These are phyloP conservation scores for Chalciporus pseudorubinellus DNA, from an alignment of 768 basidiomycete species.

Conservation along the genomic window DNA sequence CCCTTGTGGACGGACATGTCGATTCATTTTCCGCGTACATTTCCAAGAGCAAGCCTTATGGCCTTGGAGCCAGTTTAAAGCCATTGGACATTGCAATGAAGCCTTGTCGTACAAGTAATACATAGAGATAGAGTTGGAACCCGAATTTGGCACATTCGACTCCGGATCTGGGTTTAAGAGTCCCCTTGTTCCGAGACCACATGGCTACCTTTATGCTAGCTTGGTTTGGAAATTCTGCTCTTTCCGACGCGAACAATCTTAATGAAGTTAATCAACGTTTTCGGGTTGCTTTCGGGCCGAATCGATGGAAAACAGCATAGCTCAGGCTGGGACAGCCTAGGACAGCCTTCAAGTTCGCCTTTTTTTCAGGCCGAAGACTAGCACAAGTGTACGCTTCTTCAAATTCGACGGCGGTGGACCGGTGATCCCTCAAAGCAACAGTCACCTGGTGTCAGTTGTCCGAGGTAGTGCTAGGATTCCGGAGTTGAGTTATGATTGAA, in stretches of 20 bases:
- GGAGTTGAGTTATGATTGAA: too few relatives aligned
- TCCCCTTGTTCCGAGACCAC: neutral
- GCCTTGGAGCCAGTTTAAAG: neutral
- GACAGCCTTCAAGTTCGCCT: too few relatives aligned
- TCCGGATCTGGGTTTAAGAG: neutral
- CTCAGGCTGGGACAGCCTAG: too few relatives aligned
- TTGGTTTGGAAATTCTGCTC: neutral
- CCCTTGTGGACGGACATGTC: neutral
- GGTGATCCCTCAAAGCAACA: too few relatives aligned
- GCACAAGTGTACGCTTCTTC: too few relatives aligned
- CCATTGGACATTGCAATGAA: neutral
- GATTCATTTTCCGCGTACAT: neutral
- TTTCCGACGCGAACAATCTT: neutral
- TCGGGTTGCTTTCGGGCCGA: too few relatives aligned
- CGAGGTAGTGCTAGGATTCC: too few relatives aligned
- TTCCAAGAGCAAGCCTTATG: neutral
- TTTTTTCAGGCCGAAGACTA: too few relatives aligned
- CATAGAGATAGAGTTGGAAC: neutral
- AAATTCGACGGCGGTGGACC: too few relatives aligned
- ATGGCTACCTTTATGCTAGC: neutral
- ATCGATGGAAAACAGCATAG: too few relatives aligned
- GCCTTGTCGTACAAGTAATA: neutral
- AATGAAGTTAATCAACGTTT: too few relatives aligned
- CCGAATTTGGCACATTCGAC: neutral
- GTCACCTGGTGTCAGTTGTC: too few relatives aligned